phyloP scores from a whole-genome alignment of 768 basidiomycete genomes.

The Porphyrellus cyaneotinctus region DNA sequence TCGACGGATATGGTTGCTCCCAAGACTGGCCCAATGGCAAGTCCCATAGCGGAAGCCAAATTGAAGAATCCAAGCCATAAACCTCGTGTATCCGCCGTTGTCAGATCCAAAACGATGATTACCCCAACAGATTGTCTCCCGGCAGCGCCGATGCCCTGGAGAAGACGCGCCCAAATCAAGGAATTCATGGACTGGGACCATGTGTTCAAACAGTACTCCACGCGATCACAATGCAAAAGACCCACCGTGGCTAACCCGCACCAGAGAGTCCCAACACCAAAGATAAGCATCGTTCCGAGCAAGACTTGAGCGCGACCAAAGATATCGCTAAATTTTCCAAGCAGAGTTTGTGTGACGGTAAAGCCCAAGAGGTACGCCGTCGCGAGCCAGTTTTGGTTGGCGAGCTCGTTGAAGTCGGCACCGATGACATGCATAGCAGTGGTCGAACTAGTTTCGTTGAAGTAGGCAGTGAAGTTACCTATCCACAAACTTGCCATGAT shows the following conservation, averaged over 20 bases:
- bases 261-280: conserved; percentile 33
- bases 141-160: conserved; percentile 37
- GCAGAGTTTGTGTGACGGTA: conserved; percentile 34
- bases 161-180: conserved; percentile 30
- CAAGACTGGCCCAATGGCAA: conserved; percentile 43
- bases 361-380: conserved; percentile 35
- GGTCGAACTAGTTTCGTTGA: conserved; percentile 34
- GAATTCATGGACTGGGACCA: conserved; percentile 32
- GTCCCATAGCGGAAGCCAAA: conserved; percentile 38
- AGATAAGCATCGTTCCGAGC: conserved; percentile 35
- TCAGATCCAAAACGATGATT: conserved; percentile 34
- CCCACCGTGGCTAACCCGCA: conserved; percentile 31
- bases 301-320: conserved; percentile 34
- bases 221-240: neutral
- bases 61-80: conserved; percentile 37
- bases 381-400: conserved; percentile 35
- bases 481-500: conserved; percentile 34
- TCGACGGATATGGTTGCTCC: conserved; percentile 45
- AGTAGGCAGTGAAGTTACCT: conserved; percentile 34
- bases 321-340: conserved; percentile 34
- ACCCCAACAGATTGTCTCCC: conserved; percentile 35
- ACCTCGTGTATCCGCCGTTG: conserved; percentile 34
- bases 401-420: conserved; percentile 26
- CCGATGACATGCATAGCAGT: conserved; percentile 36
- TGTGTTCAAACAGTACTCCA: conserved; percentile 4